Evolutionary conservation across 257 asterid genomes (phyloP).

Genomic region (Solanum neorickii): DNA sequence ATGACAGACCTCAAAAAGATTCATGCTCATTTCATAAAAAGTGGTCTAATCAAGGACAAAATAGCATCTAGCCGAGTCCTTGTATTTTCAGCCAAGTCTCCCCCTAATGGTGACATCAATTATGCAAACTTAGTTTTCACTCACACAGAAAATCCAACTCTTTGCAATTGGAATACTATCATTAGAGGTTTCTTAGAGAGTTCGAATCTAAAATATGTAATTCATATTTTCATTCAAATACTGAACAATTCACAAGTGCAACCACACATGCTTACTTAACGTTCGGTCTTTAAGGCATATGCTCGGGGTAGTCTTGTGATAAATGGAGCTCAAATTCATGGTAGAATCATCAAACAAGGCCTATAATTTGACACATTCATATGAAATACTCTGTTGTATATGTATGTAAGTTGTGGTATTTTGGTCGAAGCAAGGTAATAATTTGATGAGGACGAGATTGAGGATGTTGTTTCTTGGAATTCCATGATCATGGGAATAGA

Average conservation of each 20-base stretch:
- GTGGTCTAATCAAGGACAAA: constrained; percentile 36
- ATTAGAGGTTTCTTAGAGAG: constrained; percentile 59
- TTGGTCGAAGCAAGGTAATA: constrained; percentile 37
- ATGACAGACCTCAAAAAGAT: constrained; percentile 44
- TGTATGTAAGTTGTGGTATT: constrained; percentile 32
- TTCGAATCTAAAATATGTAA: constrained; percentile 38
- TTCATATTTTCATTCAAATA: constrained; percentile 45
- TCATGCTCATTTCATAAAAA: constrained; percentile 68
- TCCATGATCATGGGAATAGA: constrained; percentile 56
- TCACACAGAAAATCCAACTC: constrained; percentile 31
- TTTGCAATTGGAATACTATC: constrained; percentile 56
- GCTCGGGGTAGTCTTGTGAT: constrained; percentile 19
- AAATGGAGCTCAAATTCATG: no score
- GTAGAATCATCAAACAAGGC: no score
- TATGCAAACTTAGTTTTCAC: constrained; percentile 40
- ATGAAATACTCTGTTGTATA: no score
- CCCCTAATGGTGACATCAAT: not conserved
- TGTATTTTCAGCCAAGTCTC: no score
- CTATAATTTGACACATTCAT: no score
- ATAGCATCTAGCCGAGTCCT: constrained; percentile 16
- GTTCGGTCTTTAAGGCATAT: constrained; percentile 66
- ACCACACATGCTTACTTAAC: constrained; percentile 53
- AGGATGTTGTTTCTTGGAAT: constrained; percentile 69
- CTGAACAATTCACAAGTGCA: constrained; percentile 15
- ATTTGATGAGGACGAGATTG: constrained; percentile 30